Evolutionary conservation across 1,284 basidiomycete species (phyloP), one percentile per base, ranked within the genome.

Genomic region (Melampsora americana): DNA sequence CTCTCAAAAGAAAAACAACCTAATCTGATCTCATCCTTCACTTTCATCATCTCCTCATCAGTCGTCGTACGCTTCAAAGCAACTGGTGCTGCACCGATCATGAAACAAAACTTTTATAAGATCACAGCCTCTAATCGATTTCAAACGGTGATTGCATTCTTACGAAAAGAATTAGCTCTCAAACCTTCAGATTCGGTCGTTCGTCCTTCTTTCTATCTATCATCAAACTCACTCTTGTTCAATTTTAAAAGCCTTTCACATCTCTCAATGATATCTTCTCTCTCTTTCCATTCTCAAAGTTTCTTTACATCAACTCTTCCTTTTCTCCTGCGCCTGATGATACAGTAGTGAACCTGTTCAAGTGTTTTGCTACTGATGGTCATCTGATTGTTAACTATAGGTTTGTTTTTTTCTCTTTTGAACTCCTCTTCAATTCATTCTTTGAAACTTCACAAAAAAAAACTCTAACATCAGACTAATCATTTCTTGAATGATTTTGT

Each of bases 61-160:
- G 95, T 98, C 72, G 91, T 98, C 76, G 93, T 99, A 11, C 89
- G 93, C 53, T 99, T 98, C 88, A 97, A 96, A 82, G 94, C 95
- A 0, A 93, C 96, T n/a, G 95, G 95, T 60, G 95, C 95, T 79
- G 95, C 95, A 0, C 95, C 95, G 0, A 95, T 98, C 80, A 96
- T 98, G 94, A 95, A 92, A 85, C 92, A 95, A 85, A 97, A 97
- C 84, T 92, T 95, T 82, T 97, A 94, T 88, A 95, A 95, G 85
- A 95, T 98, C 80, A 95, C 93, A 0, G 92, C 94, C 4, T 90
- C 91, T 65, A 95, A 97, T 83, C 87, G 91, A 71, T 99, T 98
- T 82, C 93, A 96, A 82, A 92, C 93, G 0, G 95, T 98, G 73
- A 95, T 96, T 66, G 90, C 93, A 80, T 98, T 98, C 82, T 82